A percentile compares a stretch with the other conserved stretches of the same genome.
Conservation (phyloP, 345 rosid genomes). For the Bretschneidera sinensis region DNA sequence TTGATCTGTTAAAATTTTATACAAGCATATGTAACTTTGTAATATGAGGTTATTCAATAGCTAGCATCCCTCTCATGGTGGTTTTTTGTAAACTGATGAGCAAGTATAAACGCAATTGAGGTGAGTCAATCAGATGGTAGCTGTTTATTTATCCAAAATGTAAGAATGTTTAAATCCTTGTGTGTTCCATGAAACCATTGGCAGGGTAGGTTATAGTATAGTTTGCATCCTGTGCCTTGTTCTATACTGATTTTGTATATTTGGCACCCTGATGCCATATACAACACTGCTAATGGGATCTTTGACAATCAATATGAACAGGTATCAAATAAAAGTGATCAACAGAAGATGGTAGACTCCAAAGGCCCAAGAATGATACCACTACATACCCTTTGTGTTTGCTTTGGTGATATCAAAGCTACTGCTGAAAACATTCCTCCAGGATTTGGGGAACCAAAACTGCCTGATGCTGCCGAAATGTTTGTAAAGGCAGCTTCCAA, state of each 20-base stretch:
- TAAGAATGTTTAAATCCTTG: background rate
- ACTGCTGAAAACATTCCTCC: conserved; percentile 66
- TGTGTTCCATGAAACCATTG: too few species aligned
- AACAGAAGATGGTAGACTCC: conserved; percentile 30
- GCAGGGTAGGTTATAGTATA: too few species aligned
- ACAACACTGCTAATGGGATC: background rate
- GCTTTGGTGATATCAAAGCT: conserved; percentile 68
- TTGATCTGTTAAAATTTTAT: too few species aligned
- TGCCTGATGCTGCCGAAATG: conserved; percentile 78
- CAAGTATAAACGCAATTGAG: too few species aligned
- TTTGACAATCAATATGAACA: conserved; percentile 21
- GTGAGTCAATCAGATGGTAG: too few species aligned
- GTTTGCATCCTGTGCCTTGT: too few species aligned
- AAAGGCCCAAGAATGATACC: conserved; percentile 25
- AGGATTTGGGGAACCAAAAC: conserved; percentile 41
- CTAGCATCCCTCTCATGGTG: background rate
- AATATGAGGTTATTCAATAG: too few species aligned
- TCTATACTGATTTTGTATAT: too few species aligned
- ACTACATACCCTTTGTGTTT: conserved; percentile 42
- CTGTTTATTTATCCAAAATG: too few species aligned
- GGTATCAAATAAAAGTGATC: conserved; percentile 32
- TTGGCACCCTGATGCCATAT: too few species aligned
- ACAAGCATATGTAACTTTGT: too few species aligned
- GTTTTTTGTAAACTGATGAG: too few species aligned
- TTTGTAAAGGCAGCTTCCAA: conserved; percentile 68